A percentile compares a stretch with the other conserved stretches of the same genome.
These are phyloP conservation scores for Albugo laibachii DNA, from an alignment of 352 stramenopile species.

Conservation along the genomic window DNA sequence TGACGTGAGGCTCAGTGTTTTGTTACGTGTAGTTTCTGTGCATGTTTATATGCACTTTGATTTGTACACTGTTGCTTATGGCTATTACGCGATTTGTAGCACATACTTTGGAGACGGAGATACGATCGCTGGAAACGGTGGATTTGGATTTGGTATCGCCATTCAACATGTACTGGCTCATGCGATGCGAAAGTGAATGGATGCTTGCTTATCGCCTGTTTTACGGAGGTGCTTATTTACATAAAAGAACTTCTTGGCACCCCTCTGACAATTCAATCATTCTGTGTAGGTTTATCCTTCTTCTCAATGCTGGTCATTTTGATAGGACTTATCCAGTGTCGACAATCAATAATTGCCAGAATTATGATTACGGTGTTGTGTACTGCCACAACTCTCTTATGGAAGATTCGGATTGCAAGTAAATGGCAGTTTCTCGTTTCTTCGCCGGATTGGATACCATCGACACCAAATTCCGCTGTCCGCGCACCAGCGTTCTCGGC, in stretches of 20 bases:
- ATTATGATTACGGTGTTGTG: constrained; percentile 30
- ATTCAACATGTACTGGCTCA: constrained; percentile 45
- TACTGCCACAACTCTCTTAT: constrained; percentile 27
- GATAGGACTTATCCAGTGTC: constrained; percentile 43
- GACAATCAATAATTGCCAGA: constrained; percentile 16
- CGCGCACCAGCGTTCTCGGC: too few relatives aligned
- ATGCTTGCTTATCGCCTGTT: constrained; percentile 51
- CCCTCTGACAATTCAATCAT: neutral
- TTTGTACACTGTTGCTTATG: constrained; percentile 43
- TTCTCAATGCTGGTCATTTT: constrained; percentile 37
- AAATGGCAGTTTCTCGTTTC: constrained; percentile 49
- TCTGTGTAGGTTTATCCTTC: constrained; percentile 18
- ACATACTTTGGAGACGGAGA: constrained; percentile 52
- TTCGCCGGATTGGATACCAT: constrained; percentile 12
- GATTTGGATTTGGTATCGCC: constrained; percentile 51
- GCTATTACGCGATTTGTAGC: constrained; percentile 58
- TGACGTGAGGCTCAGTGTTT: neutral
- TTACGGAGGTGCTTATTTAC: neutral
- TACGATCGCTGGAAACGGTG: constrained; percentile 20
- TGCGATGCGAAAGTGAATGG: constrained; percentile 55
- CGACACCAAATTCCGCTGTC: neutral
- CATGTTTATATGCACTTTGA: constrained; percentile 55
- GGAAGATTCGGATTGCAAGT: constrained; percentile 40
- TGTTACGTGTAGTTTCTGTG: constrained; percentile 29
- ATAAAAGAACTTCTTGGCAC: neutral